phyloP scores from a whole-genome alignment of 495 filamentous ascomycete genomes.

The Evansstolkia leycettana region DNA sequence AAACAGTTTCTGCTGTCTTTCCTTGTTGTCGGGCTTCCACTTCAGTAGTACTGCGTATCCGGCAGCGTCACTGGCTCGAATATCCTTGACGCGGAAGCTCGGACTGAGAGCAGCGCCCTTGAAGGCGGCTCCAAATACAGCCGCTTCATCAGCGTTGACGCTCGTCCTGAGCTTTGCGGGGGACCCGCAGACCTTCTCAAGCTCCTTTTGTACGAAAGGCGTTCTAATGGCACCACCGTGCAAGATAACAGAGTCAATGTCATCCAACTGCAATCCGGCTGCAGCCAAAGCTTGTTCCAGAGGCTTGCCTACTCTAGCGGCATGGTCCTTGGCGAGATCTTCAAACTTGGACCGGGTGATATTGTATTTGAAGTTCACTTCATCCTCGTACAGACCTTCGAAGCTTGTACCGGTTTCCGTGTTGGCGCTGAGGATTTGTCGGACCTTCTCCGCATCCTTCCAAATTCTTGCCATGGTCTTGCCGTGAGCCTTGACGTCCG shows the following conservation, averaged over 20 bases:
- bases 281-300: conserved; percentile 62
- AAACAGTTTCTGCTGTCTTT: conserved; percentile 66
- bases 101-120: conserved; percentile 83
- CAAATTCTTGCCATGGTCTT: conserved; percentile 76
- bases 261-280: conserved; percentile 58
- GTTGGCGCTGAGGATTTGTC: conserved; percentile 91
- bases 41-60: conserved; percentile 60
- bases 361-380: conserved; percentile 89
- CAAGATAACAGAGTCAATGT: conserved; percentile 84
- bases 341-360: conserved; percentile 75
- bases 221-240: conserved; percentile 86
- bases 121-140: conserved; percentile 94
- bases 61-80: conserved; percentile 62
- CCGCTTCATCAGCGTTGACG: conserved; percentile 94
- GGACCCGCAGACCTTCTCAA: conserved; percentile 63
- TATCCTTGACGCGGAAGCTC: conserved; percentile 95
- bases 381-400: conserved; percentile 72
- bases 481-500: conserved; percentile 59
- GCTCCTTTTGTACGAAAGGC: conserved; percentile 83
- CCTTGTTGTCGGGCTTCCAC: conserved; percentile 49
- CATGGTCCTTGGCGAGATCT: conserved; percentile 56
- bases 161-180: conserved; percentile 76
- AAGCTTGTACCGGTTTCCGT: conserved; percentile 67
- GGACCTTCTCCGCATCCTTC: conserved; percentile 79
- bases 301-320: conserved; percentile 52